phyloP scores from a whole-genome alignment of 2,329 filamentous ascomycete genomes.

The Thelonectria rubi region DNA sequence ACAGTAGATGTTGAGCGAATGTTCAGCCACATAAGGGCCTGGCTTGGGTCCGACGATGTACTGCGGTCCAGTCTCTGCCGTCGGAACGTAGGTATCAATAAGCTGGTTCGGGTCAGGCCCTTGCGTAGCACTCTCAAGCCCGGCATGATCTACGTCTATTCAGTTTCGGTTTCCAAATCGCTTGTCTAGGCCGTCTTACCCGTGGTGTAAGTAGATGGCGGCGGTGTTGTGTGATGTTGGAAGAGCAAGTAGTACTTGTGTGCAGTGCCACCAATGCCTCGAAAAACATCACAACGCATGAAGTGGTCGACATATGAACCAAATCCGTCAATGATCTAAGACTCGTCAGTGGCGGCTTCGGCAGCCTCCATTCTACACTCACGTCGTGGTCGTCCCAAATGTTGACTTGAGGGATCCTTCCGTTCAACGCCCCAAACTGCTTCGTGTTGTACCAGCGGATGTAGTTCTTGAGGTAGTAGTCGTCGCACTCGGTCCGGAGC shows the following conservation, averaged over 20 bases:
- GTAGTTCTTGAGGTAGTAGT: slow-evolving; percentile 93
- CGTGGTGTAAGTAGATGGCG: slow-evolving; percentile 80
- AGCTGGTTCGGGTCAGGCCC: slow-evolving; percentile 76
- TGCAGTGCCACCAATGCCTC: slow-evolving; percentile 87
- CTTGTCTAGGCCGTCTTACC: slow-evolving; percentile 28
- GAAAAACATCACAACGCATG: slow-evolving; percentile 92
- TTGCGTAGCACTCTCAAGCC: slow-evolving; percentile 50
- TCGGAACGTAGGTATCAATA: slow-evolving; percentile 76
- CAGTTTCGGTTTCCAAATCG: slow-evolving; percentile 13
- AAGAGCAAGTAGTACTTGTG: slow-evolving; percentile 99
- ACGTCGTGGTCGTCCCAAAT: slow-evolving; percentile 97
- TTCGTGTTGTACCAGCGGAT: slow-evolving; percentile 83
- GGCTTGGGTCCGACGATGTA: slow-evolving; percentile 82
- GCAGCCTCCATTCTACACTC: slow-evolving; percentile 47
- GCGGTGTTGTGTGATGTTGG: slow-evolving; percentile 91
- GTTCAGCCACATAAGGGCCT: slow-evolving; percentile 89
- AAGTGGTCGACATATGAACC: slow-evolving; percentile 94
- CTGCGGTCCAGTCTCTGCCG: slow-evolving; percentile 66
- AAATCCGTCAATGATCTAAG: slow-evolving; percentile 86
- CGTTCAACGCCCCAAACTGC: slow-evolving; percentile 85
- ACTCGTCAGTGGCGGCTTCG: slow-evolving; percentile 50
- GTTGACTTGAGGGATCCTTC: slow-evolving; percentile 94
- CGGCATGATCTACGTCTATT: slow-evolving; percentile 36
- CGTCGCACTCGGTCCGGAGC: slow-evolving; percentile 84
- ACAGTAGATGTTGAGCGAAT: slow-evolving; percentile 87